Percentiles rank a stretch among this genome's conserved stretches.
phyloP scores from a whole-genome alignment of 805 yeast genomes.

The Pichia exigua region DNA sequence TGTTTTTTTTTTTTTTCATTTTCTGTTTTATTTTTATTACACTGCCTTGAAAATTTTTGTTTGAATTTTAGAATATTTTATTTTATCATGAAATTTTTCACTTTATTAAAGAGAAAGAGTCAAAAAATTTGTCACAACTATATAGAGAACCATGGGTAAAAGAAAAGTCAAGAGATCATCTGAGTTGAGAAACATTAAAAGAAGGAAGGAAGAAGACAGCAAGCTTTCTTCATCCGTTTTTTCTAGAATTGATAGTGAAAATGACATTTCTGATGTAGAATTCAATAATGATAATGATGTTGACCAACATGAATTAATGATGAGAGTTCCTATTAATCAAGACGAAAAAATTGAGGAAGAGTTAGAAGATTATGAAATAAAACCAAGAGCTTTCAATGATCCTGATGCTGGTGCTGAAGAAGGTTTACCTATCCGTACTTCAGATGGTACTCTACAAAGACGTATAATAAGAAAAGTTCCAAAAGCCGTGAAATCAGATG shows the following conservation, averaged over 20 bases:
- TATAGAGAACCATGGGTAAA: constrained; percentile 27
- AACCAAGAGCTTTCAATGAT: constrained; percentile 50
- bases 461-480: constrained; percentile 32
- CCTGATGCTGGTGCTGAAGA: constrained; percentile 43
- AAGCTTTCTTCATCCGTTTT: constrained; percentile 15
- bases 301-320: background rate
- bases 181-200: constrained; percentile 27
- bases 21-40: background rate
- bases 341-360: constrained; percentile 33
- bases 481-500: constrained; percentile 8
- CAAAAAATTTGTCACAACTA: background rate
- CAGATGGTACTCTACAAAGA: constrained; percentile 68
- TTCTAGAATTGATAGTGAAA: constrained; percentile 11
- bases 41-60: constrained; percentile 5
- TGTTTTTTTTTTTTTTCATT: background rate
- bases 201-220: constrained; percentile 38
- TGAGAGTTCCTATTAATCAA: background rate
- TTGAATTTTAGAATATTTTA: background rate
- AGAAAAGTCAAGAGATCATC: constrained; percentile 30
- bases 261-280: constrained; percentile 15
- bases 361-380: constrained; percentile 71
- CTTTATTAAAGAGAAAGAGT: background rate
- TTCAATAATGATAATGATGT: constrained; percentile 15
- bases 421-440: constrained; percentile 70
- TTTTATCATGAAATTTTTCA: background rate